Base-by-base conservation (phyloP, 176 grass and related monocot genomes). In the Saccharum officinarum region DNA sequence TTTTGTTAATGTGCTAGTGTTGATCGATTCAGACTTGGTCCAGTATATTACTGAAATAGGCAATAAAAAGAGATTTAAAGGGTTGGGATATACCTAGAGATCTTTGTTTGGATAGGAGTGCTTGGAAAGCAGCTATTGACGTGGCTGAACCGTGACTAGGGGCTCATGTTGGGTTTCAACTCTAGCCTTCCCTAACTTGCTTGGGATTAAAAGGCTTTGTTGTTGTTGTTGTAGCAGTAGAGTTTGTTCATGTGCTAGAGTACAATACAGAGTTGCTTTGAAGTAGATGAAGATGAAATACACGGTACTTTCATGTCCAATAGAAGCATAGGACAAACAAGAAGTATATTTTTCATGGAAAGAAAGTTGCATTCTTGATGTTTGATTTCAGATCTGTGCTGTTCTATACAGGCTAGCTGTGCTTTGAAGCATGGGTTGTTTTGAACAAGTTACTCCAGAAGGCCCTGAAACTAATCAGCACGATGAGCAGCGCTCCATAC, bases 351-450 rank as follows among this genome's bases (percentile, higher is more conserved):
- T 62, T 6, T 66, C 45, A 57, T 82, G 25, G 72, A 18, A 65
- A 37, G 22, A 28, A 82, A 54, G 46, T 25, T 71, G 36, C 13
- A 73, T 73, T 73, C 6, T 46, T 73, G 41, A 73, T 73, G 72
- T 75, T 75, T 71, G 52, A 39, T 86, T 31, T 14, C 44, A 67
- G 17, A 90, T 30, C 36, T 76, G 30, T 82, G 36, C 30, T 86
- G 66, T 79, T 12, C 42, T 90, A 26, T 31, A 33, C 80, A 90
- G 88, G 74, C 34, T 79, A 50, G 75, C 28, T 20, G 61, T 18
- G 46, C 8, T 68, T 83, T 90, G 60, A 90, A 90, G 46, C 67
- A 90, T 90, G 88, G 88, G 60, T 62, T 47, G 59, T 68, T 67
- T 73, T 18, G 66, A 83, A 81, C 46, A 77, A 74, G 68, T 72